Percentiles rank a stretch among this genome's conserved stretches.
Conservation (phyloP, 352 stramenopile species). For the Phytopythium delawarense region DNA sequence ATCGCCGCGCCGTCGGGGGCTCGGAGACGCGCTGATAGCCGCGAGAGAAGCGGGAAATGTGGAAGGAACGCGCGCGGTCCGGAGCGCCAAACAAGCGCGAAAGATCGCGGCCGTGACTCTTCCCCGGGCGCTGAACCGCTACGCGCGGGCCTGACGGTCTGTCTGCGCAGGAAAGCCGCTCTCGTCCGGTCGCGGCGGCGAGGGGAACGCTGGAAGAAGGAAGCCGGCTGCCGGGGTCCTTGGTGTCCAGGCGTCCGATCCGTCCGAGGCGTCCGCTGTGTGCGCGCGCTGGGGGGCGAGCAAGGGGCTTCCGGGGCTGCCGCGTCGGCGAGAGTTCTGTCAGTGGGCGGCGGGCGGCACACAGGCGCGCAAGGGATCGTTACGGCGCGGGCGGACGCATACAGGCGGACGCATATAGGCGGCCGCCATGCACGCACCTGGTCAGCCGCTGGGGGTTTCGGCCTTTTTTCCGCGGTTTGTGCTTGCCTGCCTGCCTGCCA, state of each 20-base stretch:
- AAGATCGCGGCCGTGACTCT: slow-evolving; percentile 5
- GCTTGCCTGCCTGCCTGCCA: not conserved
- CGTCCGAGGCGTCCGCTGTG: too few species aligned
- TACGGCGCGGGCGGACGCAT: not conserved
- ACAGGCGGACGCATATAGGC: not conserved
- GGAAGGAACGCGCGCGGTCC: not conserved
- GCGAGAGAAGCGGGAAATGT: not conserved
- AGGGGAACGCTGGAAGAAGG: not conserved
- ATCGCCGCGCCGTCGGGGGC: not conserved
- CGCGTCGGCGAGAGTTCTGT: not conserved
- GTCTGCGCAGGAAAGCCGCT: not conserved
- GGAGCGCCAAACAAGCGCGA: not conserved
- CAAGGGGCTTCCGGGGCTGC: not conserved
- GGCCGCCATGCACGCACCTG: not conserved
- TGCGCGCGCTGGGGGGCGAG: too few species aligned
- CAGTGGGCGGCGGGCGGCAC: not conserved
- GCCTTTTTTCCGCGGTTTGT: slow-evolving; percentile 5
- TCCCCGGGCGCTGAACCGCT: not conserved
- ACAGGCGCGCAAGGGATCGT: not conserved
- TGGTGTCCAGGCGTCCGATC: too few species aligned
- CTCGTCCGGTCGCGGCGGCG: not conserved
- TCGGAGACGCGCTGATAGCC: not conserved
- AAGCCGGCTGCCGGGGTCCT: too few species aligned
- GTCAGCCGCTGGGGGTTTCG: not conserved
- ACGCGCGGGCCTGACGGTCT: too few species aligned